phyloP scores from a whole-genome alignment of 345 rosid genomes.

The Murraya koenigii region DNA sequence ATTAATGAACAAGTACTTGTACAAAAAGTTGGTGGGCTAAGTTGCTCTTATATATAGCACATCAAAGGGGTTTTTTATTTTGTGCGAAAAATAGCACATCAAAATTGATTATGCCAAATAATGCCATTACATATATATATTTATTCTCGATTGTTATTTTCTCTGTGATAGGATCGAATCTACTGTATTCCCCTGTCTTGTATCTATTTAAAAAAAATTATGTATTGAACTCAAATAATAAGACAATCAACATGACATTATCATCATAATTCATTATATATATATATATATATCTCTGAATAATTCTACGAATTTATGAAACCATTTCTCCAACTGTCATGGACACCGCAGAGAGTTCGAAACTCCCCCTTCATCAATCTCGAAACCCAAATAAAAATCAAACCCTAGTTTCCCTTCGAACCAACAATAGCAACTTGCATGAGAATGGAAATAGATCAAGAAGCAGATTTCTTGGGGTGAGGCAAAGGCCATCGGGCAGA shows the following conservation, averaged over 20 bases:
- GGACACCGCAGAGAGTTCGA: slow-evolving; percentile 3
- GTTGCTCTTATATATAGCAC: neutral
- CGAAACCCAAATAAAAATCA: slow-evolving; percentile 5
- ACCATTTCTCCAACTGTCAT: neutral
- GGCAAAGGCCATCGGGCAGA: slow-evolving; percentile 60
- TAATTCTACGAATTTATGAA: too few species aligned
- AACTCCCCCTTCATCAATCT: neutral
- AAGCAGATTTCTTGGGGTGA: slow-evolving; percentile 46
- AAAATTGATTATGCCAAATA: neutral
- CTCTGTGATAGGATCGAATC: neutral
- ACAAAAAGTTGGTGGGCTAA: neutral
- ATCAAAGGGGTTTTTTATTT: neutral
- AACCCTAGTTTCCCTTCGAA: neutral
- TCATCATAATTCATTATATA: neutral
- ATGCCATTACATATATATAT: neutral
- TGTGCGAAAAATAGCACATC: slow-evolving; percentile 1
- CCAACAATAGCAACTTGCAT: neutral
- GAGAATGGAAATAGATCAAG: slow-evolving; percentile 14
- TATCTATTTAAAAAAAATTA: neutral
- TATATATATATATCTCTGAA: neutral
- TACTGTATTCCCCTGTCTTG: neutral
- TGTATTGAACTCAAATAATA: neutral
- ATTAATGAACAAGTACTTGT: too few species aligned
- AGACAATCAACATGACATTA: slow-evolving; percentile 4
- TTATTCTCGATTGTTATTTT: neutral